Conservation (phyloP, 148 eudicot genomes). For the Fallopia convolvulus region DNA sequence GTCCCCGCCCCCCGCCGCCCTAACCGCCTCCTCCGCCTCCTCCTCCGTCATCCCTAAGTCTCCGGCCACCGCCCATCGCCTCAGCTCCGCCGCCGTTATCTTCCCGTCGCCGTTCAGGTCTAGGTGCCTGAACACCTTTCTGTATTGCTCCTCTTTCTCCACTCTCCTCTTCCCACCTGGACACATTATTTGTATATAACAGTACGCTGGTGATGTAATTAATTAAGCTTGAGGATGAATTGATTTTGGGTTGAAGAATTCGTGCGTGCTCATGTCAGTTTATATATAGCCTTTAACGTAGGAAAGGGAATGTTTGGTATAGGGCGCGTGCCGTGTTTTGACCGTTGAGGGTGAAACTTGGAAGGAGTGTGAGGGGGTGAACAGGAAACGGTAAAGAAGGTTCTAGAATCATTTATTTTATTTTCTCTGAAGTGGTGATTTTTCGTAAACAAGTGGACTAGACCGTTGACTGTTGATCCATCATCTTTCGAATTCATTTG, state of each 20-base stretch:
- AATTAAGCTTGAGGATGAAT: no score
- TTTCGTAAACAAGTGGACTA: neutral
- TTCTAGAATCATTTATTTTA: neutral
- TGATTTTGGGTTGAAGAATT: neutral
- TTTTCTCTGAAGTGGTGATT: neutral
- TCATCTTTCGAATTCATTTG: neutral
- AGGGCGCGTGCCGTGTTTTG: slow-evolving; percentile 2
- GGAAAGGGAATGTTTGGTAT: neutral
- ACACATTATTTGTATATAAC: neutral
- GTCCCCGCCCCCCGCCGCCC: neutral
- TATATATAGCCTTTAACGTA: neutral
- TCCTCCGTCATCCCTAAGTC: neutral
- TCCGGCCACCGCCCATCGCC: neutral
- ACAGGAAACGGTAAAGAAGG: neutral
- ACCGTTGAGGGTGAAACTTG: neutral
- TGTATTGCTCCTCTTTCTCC: slow-evolving; percentile 11
- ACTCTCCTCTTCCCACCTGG: neutral
- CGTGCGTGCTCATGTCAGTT: neutral
- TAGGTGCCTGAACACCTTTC: slow-evolving; percentile 11
- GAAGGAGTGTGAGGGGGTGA: neutral
- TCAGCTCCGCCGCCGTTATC: neutral
- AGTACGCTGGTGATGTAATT: no score
- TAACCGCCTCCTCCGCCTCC: slow-evolving; percentile 5
- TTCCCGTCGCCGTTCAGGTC: slow-evolving; percentile 10
- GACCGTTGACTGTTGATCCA: neutral